These are phyloP conservation scores for Solanum verrucosum DNA, from an alignment of 257 asterid genomes.

Conservation along the genomic window DNA sequence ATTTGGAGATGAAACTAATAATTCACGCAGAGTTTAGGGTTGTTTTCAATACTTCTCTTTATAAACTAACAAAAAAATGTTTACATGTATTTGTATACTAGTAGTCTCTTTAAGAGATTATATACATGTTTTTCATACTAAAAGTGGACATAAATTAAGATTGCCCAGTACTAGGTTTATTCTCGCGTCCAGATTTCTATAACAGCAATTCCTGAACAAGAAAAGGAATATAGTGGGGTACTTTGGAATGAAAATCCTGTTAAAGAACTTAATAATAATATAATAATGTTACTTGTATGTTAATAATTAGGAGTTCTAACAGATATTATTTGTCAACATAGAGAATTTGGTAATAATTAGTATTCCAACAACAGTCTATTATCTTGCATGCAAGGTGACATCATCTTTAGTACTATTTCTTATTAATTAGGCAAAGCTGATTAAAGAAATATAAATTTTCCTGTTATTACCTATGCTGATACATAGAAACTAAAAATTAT, in stretches of 20 bases:
- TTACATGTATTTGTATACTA: background rate
- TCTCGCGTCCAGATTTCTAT: background rate
- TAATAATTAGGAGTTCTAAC: background rate
- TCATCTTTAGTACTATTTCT: background rate
- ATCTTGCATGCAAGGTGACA: background rate
- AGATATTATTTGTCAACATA: background rate
- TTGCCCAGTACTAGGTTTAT: background rate
- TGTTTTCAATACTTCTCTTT: too few species aligned
- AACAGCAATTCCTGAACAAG: background rate
- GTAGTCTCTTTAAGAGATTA: background rate
- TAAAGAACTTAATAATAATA: background rate
- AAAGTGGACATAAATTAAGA: background rate
- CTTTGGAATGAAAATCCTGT: background rate
- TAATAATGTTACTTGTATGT: background rate
- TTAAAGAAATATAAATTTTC: background rate
- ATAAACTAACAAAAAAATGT: background rate
- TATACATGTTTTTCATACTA: background rate
- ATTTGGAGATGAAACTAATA: too few species aligned
- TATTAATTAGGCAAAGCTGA: background rate
- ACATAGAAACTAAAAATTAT: background rate
- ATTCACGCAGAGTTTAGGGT: too few species aligned
- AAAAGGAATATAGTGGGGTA: background rate
- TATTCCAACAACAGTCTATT: background rate
- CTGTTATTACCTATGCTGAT: background rate
- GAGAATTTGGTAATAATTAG: background rate